Percentiles rank a stretch among this genome's conserved stretches.
These are phyloP conservation scores for Pichia sp. DNA, from an alignment of 1,139 yeast species.

Conservation along the genomic window DNA sequence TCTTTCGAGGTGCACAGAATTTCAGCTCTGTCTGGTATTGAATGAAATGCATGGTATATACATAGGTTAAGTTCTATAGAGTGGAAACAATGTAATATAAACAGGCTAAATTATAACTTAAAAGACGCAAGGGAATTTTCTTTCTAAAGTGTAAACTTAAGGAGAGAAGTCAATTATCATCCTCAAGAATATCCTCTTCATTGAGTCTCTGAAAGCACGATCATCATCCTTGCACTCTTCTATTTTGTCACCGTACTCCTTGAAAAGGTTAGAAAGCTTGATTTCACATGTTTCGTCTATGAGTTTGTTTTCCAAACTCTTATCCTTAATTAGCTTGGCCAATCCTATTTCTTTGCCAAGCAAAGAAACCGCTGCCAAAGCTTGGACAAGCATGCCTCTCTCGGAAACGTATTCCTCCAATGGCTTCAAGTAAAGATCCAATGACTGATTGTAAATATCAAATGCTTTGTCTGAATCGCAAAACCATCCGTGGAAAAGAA, in stretches of 20 bases:
- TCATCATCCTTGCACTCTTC: slow-evolving; percentile 22
- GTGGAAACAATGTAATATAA: no score
- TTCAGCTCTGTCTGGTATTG: background rate
- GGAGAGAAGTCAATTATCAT: slow-evolving; percentile 23
- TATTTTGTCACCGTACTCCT: slow-evolving; percentile 50
- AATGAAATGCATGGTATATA: background rate
- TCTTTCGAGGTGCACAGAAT: background rate
- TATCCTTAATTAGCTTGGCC: slow-evolving; percentile 57
- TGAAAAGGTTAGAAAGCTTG: slow-evolving; percentile 44
- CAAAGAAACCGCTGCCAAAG: slow-evolving; percentile 47
- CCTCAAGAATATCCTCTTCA: slow-evolving; percentile 20
- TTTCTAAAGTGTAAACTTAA: background rate
- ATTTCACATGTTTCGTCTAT: slow-evolving; percentile 43
- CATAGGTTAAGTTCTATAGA: background rate
- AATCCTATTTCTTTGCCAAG: slow-evolving; percentile 54
- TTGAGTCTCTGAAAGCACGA: slow-evolving; percentile 12
- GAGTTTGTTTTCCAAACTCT: slow-evolving; percentile 43
- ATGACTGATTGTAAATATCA: slow-evolving; percentile 47
- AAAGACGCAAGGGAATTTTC: background rate
- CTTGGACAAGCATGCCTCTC: slow-evolving; percentile 48
- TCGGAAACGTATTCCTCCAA: slow-evolving; percentile 34
- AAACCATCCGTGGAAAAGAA: slow-evolving; percentile 46
- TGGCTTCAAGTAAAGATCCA: slow-evolving; percentile 21
- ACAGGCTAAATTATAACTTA: no score
- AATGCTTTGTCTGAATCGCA: slow-evolving; percentile 42